phyloP scores from a whole-genome alignment of 768 basidiomycete genomes.

The Mycena crocata region DNA sequence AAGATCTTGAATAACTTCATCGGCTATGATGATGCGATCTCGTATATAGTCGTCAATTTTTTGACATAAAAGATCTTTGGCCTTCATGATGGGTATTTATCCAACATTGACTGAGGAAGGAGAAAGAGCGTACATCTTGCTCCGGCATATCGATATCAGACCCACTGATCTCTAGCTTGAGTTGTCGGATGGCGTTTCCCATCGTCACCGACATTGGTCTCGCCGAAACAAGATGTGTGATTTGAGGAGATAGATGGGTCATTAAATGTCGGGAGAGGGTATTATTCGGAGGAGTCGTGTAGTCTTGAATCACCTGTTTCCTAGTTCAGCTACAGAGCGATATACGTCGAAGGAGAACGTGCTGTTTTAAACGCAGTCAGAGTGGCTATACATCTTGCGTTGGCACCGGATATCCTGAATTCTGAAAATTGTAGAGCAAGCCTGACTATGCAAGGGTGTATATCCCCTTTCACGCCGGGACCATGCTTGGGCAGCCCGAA shows the following conservation, averaged over 20 bases:
- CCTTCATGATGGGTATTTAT: constrained; percentile 57
- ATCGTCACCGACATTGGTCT: constrained; percentile 93
- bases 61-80: constrained; percentile 84
- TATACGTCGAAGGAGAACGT: constrained; percentile 42
- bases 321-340: constrained; percentile 12
- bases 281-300: constrained; percentile 86
- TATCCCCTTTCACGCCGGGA: constrained; percentile 77
- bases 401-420: constrained; percentile 94
- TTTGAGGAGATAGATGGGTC: constrained; percentile 93
- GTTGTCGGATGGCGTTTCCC: constrained; percentile 93
- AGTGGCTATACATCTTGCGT: constrained; percentile 95
- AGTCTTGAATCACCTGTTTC: constrained; percentile 88
- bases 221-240: constrained; percentile 87
- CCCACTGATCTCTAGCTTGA: constrained; percentile 95
- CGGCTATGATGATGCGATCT: constrained; percentile 93
- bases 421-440: constrained; percentile 92
- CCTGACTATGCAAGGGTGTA: constrained; percentile 90
- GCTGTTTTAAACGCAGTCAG: constrained; percentile 93
- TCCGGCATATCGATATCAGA: constrained; percentile 95
- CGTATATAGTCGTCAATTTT: constrained; percentile 95
- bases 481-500: constrained; percentile 80
- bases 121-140: constrained; percentile 76
- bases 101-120: constrained; percentile 4
- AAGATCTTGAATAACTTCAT: constrained; percentile 90
- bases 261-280: constrained; percentile 92